Evolutionary conservation across 2,329 filamentous ascomycete species (phyloP).

Genomic region (Paecilomyces sp.): DNA sequence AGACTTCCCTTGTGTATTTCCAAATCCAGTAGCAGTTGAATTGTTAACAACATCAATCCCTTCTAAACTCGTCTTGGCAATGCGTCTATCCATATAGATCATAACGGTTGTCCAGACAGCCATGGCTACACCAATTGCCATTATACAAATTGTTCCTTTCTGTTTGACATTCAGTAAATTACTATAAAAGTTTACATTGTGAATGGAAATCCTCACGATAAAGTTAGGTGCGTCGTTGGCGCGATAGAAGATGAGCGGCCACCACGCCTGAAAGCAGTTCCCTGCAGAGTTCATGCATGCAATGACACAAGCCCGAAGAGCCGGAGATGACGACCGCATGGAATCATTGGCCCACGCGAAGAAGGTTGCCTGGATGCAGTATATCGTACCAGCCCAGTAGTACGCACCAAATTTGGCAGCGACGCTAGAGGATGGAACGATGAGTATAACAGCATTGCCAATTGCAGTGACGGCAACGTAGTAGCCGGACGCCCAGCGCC

Average conservation of each 20-base stretch:
- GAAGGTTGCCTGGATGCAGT: conserved; percentile 64
- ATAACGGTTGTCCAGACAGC: too few species aligned
- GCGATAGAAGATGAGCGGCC: conserved; percentile 60
- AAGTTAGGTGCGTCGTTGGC: too few species aligned
- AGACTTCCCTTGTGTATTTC: too few species aligned
- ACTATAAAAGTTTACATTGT: too few species aligned
- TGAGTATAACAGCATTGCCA: conserved; percentile 51
- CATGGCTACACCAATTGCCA: too few species aligned
- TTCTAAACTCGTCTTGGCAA: too few species aligned
- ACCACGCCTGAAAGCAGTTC: conserved; percentile 63
- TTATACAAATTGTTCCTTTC: too few species aligned
- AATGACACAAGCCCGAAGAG: conserved; percentile 57
- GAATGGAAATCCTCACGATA: too few species aligned
- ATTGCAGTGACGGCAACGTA: conserved; percentile 26
- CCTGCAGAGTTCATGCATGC: conserved; percentile 62
- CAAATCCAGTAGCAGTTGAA: too few species aligned
- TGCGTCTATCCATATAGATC: too few species aligned
- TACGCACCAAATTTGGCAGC: conserved; percentile 52
- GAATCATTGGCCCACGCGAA: conserved; percentile 69
- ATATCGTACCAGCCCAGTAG: conserved; percentile 61
- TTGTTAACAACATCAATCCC: too few species aligned
- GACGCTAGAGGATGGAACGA: conserved; percentile 55
- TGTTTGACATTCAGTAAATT: too few species aligned
- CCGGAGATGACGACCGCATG: conserved; percentile 54
- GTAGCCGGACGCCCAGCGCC: conserved; percentile 57